Percentiles rank a stretch among this genome's conserved stretches.
These are phyloP conservation scores for Diaporthe citrichinensis DNA, from an alignment of 2,329 filamentous ascomycete genomes.

Conservation along the genomic window DNA sequence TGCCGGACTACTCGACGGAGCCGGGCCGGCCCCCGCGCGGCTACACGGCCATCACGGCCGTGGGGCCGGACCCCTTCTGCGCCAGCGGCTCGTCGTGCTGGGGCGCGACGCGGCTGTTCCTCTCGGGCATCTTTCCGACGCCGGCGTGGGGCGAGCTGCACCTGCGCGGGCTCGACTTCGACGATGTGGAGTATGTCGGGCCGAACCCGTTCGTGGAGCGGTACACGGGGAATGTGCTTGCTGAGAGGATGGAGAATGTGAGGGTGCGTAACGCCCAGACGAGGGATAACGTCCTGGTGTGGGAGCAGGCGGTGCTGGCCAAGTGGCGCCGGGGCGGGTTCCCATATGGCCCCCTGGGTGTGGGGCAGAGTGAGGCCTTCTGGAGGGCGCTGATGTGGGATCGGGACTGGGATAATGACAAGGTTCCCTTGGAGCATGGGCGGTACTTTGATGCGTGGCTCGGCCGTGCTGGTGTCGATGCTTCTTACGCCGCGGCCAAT, in stretches of 20 bases:
- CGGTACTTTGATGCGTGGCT: constrained; percentile 24
- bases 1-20: constrained; percentile 21
- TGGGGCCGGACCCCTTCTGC: not conserved
- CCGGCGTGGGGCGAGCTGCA: constrained; percentile 1
- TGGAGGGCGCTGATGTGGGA: constrained; percentile 31
- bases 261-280: constrained; percentile 1
- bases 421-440: not conserved
- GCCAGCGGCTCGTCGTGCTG: constrained; percentile 21
- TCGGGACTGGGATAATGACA: not conserved
- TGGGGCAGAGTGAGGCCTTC: not conserved
- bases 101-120: not conserved
- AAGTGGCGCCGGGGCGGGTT: constrained; percentile 16
- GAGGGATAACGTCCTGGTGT: constrained; percentile 13
- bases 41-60: not conserved
- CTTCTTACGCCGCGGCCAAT: not conserved
- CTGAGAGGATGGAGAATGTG: constrained; percentile 24
- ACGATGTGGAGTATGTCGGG: not conserved
- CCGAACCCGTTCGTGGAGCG: not conserved
- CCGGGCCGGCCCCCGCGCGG: constrained; percentile 6
- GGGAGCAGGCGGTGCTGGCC: not conserved
- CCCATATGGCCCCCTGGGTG: not conserved
- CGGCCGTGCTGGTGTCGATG: not conserved
- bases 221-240: constrained; percentile 2
- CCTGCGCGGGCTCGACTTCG: constrained; percentile 22
- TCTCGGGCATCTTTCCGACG: constrained; percentile 1